Conservation (phyloP, 2,329 filamentous ascomycete genomes). For the Westerdykella aurantiaca region DNA sequence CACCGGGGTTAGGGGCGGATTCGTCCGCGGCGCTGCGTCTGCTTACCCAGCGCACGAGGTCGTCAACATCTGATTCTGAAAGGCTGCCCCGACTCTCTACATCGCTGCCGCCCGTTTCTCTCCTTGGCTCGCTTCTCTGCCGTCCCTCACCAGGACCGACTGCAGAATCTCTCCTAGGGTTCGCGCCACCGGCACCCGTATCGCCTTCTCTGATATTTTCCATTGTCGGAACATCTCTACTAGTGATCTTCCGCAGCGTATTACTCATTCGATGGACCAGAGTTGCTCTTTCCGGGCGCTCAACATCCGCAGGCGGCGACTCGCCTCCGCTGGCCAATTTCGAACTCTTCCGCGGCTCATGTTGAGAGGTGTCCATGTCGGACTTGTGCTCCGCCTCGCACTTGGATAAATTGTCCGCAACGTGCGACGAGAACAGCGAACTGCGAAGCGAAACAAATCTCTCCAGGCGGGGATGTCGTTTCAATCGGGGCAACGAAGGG, state of each 20-base stretch:
- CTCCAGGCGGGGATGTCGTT: slow-evolving; percentile 20
- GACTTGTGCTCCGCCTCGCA: slow-evolving; percentile 15
- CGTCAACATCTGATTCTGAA: slow-evolving; percentile 29
- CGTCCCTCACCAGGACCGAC: slow-evolving; percentile 2
- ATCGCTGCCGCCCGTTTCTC: slow-evolving; percentile 7
- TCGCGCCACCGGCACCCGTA: slow-evolving; percentile 1
- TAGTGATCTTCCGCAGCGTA: slow-evolving; percentile 24
- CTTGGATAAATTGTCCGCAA: slow-evolving; percentile 24
- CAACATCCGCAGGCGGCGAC: no score
- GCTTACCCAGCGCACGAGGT: slow-evolving; percentile 31
- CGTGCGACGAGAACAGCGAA: slow-evolving; percentile 27
- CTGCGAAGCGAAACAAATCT: slow-evolving; percentile 33
- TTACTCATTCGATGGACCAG: slow-evolving; percentile 20
- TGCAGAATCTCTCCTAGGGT: no score
- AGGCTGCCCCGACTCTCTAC: slow-evolving; percentile 13
- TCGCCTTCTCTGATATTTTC: slow-evolving; percentile 19
- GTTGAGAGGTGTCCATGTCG: slow-evolving; percentile 15
- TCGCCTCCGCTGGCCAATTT: no score
- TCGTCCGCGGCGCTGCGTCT: slow-evolving; percentile 11
- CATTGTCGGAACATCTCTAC: slow-evolving; percentile 23
- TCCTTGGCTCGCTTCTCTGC: slow-evolving; percentile 1
- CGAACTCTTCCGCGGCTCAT: slow-evolving; percentile 16
- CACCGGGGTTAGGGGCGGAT: no score
- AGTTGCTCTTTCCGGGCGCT: slow-evolving; percentile 9
- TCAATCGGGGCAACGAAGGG: background rate